Evolutionary conservation across 1,284 basidiomycete species (phyloP).

Genomic region (Trichosporon sp.): DNA sequence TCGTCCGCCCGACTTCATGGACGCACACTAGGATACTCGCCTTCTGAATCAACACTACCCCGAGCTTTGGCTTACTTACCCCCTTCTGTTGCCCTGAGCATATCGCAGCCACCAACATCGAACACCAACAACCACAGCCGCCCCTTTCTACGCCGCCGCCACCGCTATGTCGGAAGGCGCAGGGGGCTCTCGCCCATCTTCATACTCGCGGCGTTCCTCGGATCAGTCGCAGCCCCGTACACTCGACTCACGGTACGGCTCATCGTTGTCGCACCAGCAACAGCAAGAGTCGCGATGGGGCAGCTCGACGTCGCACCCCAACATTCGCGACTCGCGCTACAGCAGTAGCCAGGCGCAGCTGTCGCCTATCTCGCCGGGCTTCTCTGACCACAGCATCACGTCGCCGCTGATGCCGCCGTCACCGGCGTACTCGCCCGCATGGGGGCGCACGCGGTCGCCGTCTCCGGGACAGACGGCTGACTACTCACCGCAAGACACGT

Average conservation of each 20-base stretch:
- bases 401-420: conserved; percentile 4
- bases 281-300: neutral
- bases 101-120: neutral
- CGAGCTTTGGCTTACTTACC: neutral
- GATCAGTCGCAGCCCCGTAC: neutral
- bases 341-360: neutral
- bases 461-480: neutral
- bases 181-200: neutral
- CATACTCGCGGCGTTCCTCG: neutral
- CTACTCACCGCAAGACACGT: conserved; percentile 16
- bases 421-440: conserved; percentile 1
- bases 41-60: neutral
- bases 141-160: neutral
- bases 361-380: neutral
- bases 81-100: neutral
- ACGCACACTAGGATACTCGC: neutral
- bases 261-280: neutral
- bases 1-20: neutral
- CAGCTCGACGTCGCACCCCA: neutral
- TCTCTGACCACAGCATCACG: neutral
- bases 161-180: neutral
- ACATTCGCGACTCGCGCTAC: conserved; percentile 1
- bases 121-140: neutral
- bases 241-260: neutral
- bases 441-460: neutral